Evolutionary conservation across 1,139 yeast species (phyloP).

Genomic region (Hyphopichia pseudoburtonii): DNA sequence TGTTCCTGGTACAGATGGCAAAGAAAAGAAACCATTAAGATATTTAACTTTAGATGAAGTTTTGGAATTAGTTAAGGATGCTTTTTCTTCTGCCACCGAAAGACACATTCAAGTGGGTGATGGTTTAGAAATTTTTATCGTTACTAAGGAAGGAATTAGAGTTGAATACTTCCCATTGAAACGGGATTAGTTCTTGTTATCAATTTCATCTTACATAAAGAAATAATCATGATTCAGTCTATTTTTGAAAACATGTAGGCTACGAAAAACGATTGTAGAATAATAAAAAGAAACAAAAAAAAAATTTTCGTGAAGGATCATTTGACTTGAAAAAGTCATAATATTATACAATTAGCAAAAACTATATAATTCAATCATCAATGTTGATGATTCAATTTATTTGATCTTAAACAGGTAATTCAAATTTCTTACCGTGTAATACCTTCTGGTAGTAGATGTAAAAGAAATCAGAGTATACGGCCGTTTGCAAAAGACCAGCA

Average conservation of each 20-base stretch:
- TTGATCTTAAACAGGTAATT: conserved; percentile 74
- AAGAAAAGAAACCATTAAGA: conserved; percentile 56
- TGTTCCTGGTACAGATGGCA: conserved; percentile 75
- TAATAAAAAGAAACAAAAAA: too few relatives aligned
- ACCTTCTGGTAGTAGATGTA: conserved; percentile 82
- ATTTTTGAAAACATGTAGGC: too few relatives aligned
- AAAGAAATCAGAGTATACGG: conserved; percentile 90
- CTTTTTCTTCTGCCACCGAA: conserved; percentile 94
- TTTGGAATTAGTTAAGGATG: conserved; percentile 82
- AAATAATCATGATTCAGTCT: too few relatives aligned
- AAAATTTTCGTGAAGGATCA: not conserved
- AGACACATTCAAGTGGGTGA: conserved; percentile 99
- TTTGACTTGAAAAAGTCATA: not conserved
- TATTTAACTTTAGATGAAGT: conserved; percentile 82
- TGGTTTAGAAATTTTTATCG: conserved; percentile 84
- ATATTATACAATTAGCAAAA: not conserved
- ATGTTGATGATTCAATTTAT: too few relatives aligned
- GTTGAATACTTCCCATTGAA: conserved; percentile 82
- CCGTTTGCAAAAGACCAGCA: conserved; percentile 85
- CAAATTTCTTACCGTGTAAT: conserved; percentile 77
- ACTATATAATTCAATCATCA: not conserved
- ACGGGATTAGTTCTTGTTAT: conserved; percentile 57
- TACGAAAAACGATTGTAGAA: too few relatives aligned
- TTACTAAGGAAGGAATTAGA: conserved; percentile 90
- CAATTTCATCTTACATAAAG: too few relatives aligned